These are phyloP conservation scores for Trypanosoma vivax DNA, from an alignment of 208 protist genomes.

Conservation along the genomic window DNA sequence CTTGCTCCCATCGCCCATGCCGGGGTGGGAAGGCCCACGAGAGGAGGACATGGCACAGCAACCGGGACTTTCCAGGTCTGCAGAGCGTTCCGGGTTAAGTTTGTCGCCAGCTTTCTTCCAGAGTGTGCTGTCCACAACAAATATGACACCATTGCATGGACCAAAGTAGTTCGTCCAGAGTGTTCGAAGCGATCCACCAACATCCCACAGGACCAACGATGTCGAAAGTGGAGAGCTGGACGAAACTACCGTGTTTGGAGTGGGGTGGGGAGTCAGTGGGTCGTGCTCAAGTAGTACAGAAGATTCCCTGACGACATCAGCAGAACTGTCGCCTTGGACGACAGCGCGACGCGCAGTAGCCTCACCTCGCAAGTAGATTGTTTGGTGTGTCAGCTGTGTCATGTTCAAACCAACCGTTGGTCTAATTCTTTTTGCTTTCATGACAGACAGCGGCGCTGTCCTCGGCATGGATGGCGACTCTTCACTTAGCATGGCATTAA, in stretches of 20 bases:
- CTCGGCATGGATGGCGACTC: too few relatives aligned
- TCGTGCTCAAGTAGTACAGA: too few relatives aligned
- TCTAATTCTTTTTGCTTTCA: constrained; percentile 88
- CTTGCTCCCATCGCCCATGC: not conserved
- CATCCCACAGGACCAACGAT: constrained; percentile 92
- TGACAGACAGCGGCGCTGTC: too few relatives aligned
- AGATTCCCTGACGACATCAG: not conserved
- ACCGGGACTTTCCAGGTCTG: too few relatives aligned
- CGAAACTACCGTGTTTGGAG: not conserved
- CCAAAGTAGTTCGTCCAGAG: constrained; percentile 96
- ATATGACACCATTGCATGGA: constrained; percentile 89
- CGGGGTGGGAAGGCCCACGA: not conserved
- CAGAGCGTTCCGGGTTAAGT: not conserved
- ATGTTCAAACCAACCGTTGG: constrained; percentile 98
- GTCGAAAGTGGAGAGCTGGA: constrained; percentile 16
- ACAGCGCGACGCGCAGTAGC: constrained; percentile 30
- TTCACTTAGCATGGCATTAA: too few relatives aligned
- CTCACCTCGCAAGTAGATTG: constrained; percentile 19
- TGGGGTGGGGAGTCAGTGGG: too few relatives aligned
- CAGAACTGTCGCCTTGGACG: not conserved
- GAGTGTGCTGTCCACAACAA: constrained; percentile 87
- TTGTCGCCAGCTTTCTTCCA: constrained; percentile 21
- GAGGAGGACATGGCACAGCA: not conserved
- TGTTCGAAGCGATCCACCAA: constrained; percentile 91
- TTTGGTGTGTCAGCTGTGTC: constrained; percentile 85